Conservation (phyloP, 768 basidiomycete species). For the Russula vinacea region DNA sequence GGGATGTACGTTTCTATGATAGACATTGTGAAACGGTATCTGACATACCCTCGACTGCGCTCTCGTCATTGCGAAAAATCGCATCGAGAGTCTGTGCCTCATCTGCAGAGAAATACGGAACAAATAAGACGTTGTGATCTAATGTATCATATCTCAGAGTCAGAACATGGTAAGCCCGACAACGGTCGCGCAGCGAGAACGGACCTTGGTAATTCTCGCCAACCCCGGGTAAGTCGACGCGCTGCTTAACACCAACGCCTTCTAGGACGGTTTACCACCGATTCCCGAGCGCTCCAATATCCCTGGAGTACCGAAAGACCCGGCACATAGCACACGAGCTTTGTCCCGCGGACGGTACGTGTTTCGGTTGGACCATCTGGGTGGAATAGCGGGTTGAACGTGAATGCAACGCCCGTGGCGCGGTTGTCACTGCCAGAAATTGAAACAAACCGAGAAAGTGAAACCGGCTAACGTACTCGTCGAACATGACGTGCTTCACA, state of each 20-base stretch:
- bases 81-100: conserved; percentile 31
- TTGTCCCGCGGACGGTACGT: conserved; percentile 34
- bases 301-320: conserved; percentile 45
- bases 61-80: conserved; percentile 24
- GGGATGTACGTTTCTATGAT: too few relatives aligned
- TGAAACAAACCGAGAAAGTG: not conserved
- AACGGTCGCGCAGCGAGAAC: not conserved
- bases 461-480: conserved; percentile 33
- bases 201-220: conserved; percentile 44
- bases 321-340: conserved; percentile 43
- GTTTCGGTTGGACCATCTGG: conserved; percentile 23
- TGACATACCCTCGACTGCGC: conserved; percentile 29
- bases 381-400: conserved; percentile 33
- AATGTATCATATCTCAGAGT: not conserved
- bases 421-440: conserved; percentile 34
- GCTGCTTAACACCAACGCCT: conserved; percentile 33
- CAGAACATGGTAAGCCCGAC: not conserved
- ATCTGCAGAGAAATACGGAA: conserved; percentile 23
- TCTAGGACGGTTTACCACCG: conserved; percentile 37
- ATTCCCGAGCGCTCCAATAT: conserved; percentile 56
- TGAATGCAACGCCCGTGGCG: conserved; percentile 42
- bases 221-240: conserved; percentile 43
- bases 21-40: not conserved
- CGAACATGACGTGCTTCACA: conserved; percentile 39
- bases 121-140: conserved; percentile 28